Evolutionary conservation across 2,329 filamentous ascomycete species (phyloP).

Genomic region (Mollisiaceae sp.): DNA sequence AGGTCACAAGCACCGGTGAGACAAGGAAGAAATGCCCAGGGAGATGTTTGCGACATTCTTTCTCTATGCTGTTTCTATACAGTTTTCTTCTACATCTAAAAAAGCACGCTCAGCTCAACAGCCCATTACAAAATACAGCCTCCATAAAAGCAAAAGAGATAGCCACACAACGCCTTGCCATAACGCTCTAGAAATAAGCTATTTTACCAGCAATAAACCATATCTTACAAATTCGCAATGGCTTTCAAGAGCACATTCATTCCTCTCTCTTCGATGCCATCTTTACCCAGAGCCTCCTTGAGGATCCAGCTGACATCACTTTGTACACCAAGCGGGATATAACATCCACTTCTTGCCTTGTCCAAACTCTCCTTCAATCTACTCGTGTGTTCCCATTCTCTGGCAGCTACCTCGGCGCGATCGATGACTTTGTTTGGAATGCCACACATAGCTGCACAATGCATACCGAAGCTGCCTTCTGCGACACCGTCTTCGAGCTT

Average conservation of each 20-base stretch:
- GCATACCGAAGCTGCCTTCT: conserved; percentile 98
- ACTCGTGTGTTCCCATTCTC: conserved; percentile 94
- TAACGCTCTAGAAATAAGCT: conserved; percentile 6
- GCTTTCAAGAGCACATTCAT: conserved; percentile 64
- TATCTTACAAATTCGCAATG: conserved; percentile 59
- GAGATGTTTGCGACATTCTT: background rate
- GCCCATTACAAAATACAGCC: background rate
- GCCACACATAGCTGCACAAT: conserved; percentile 97
- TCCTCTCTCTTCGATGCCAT: conserved; percentile 54
- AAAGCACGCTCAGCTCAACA: background rate
- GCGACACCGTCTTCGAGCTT: conserved; percentile 92
- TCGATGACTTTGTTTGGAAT: conserved; percentile 84
- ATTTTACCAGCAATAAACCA: background rate
- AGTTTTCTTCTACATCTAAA: background rate
- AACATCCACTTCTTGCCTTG: conserved; percentile 76
- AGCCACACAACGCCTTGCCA: conserved; percentile 12
- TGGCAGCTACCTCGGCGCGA: conserved; percentile 84
- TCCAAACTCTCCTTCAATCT: conserved; percentile 88
- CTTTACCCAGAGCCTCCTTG: conserved; percentile 54
- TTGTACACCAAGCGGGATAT: conserved; percentile 82
- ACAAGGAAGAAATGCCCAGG: background rate
- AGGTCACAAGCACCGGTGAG: too few species aligned
- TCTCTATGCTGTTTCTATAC: background rate
- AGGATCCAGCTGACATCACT: conserved; percentile 86
- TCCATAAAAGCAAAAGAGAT: conserved; percentile 1